Conservation (phyloP, 345 rosid species). For the sweet orange (Citrus sinensis) region DVS_A1.0 CM039166.1:23807501-23808000, state of each 20-base stretch:
- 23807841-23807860: slow-evolving; percentile 18
- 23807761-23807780: neutral
- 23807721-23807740: neutral
- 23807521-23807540: neutral
- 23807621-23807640: neutral
- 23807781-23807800: neutral
- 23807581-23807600: neutral
- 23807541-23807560: neutral
- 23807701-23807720: neutral
- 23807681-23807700: neutral
- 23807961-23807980: slow-evolving; percentile 91
- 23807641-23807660: neutral
- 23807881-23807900: slow-evolving; percentile 80
- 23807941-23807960: slow-evolving; percentile 68
- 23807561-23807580: neutral
- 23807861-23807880: slow-evolving; percentile 65
- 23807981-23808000: slow-evolving; percentile 85
- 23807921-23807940: slow-evolving; percentile 76
- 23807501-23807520: neutral
- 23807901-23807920: slow-evolving; percentile 74
- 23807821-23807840: neutral
- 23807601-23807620: neutral
- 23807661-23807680: neutral
- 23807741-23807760: neutral
- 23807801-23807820: neutral